A percentile compares a stretch with the other conserved stretches of the same genome.
Conservation (phyloP, 176 grass and related monocot species). For the Otatea glauca region DNA sequence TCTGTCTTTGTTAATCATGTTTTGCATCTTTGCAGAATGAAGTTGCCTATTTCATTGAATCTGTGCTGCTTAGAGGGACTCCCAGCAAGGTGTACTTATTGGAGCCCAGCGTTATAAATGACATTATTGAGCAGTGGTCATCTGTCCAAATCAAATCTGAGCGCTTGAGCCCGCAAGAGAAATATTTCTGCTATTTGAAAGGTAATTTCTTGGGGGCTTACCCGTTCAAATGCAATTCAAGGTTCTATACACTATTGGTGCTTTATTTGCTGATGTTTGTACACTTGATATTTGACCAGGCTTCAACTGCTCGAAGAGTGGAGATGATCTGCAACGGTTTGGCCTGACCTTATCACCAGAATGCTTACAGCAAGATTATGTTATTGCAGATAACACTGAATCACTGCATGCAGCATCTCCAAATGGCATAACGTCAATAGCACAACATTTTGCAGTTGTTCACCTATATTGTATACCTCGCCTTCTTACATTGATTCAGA, state of each 20-base stretch:
- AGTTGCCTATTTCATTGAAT: conserved; percentile 65
- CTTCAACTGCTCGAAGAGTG: conserved; percentile 74
- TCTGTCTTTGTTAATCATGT: conserved; percentile 46
- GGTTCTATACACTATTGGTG: conserved; percentile 23
- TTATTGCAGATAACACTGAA: conserved; percentile 48
- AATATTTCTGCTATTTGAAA: conserved; percentile 74
- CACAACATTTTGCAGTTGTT: conserved; percentile 66
- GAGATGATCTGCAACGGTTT: conserved; percentile 56
- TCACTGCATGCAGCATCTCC: conserved; percentile 53
- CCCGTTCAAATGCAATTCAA: conserved; percentile 25
- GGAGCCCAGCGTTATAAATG: conserved; percentile 52
- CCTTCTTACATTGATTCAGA: conserved; percentile 75
- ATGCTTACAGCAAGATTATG: conserved; percentile 55
- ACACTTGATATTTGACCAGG: conserved; percentile 43
- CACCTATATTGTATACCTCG: conserved; percentile 66
- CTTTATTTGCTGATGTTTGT: conserved; percentile 48
- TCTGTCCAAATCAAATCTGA: conserved; percentile 53
- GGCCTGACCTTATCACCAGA: conserved; percentile 71
- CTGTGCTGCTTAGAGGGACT: conserved; percentile 57
- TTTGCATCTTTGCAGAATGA: conserved; percentile 65
- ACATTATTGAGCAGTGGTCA: conserved; percentile 66
- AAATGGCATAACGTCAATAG: conserved; percentile 61
- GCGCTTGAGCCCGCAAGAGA: conserved; percentile 49
- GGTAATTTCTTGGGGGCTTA: conserved; percentile 51
- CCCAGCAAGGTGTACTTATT: conserved; percentile 46